Evolutionary conservation across 2,329 filamentous ascomycete species (phyloP).

Genomic region (Zymoseptoria pseudotritici): DNA sequence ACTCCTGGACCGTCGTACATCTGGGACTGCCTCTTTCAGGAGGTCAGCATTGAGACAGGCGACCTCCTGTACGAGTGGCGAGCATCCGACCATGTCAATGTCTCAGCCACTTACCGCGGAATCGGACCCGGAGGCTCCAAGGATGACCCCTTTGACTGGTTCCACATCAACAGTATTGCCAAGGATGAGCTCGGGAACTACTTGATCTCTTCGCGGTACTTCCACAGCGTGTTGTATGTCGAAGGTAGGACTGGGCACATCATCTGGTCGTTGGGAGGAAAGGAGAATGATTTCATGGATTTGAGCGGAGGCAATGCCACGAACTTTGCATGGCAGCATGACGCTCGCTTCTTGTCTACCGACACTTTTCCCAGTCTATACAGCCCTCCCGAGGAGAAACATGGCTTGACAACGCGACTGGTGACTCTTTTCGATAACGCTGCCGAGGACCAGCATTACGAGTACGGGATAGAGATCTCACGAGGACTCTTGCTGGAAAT

Average conservation of each 20-base stretch:
- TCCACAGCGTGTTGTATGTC: conserved; percentile 39
- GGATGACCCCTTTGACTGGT: conserved; percentile 44
- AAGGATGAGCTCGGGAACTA: conserved; percentile 43
- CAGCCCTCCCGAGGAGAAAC: conserved; percentile 10
- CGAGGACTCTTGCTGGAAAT: conserved; percentile 28
- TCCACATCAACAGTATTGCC: conserved; percentile 46
- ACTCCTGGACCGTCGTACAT: conserved; percentile 21
- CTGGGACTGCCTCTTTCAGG: conserved; percentile 40
- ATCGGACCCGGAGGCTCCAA: conserved; percentile 35
- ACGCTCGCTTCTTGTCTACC: conserved; percentile 22
- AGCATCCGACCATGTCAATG: conserved; percentile 37
- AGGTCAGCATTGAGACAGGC: conserved; percentile 40
- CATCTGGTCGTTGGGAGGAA: conserved; percentile 44
- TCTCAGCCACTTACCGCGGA: conserved; percentile 26
- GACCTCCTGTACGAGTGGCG: conserved; percentile 41
- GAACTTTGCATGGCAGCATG: conserved; percentile 30
- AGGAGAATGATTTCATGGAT: conserved; percentile 32
- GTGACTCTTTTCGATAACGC: conserved; percentile 49
- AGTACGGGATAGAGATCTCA: conserved; percentile 23
- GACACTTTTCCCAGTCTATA: conserved; percentile 24
- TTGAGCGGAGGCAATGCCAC: conserved; percentile 20
- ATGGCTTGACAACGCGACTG: conserved; percentile 33
- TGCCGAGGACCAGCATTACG: conserved; percentile 35
- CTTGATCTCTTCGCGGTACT: conserved; percentile 39
- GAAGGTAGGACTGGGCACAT: conserved; percentile 37